Conservation (phyloP, 2,329 filamentous ascomycete genomes). For the Didymella segeticola region DNA sequence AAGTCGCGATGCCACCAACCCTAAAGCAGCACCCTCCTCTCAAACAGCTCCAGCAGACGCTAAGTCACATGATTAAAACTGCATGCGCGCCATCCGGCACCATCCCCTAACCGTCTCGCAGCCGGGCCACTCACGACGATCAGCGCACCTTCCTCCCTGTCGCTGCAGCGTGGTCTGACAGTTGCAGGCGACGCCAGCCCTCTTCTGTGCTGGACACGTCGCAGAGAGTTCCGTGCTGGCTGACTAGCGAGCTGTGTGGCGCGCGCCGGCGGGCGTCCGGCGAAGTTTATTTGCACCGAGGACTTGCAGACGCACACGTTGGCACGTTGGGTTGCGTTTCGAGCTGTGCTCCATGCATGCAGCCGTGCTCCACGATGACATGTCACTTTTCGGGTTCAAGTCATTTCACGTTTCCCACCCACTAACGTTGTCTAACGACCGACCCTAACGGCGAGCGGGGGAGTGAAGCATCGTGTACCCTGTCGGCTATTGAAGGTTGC, state of each 20-base stretch:
- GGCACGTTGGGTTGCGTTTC: background rate
- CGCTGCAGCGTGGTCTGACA: constrained; percentile 15
- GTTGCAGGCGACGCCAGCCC: constrained; percentile 14
- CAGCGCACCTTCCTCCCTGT: background rate
- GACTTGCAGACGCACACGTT: constrained; percentile 8
- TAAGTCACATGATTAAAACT: constrained; percentile 19
- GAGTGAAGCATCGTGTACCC: background rate
- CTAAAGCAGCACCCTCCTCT: background rate
- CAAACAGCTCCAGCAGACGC: background rate
- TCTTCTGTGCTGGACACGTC: background rate
- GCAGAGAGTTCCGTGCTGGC: constrained; percentile 1
- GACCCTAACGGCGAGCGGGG: background rate
- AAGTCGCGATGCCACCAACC: constrained; percentile 1
- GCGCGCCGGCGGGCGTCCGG: constrained; percentile 5
- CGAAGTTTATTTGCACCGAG: constrained; percentile 20
- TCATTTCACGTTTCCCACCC: background rate
- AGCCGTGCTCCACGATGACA: constrained; percentile 11
- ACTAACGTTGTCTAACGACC: background rate
- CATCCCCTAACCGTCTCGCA: background rate
- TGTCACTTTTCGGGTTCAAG: background rate
- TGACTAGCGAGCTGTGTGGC: constrained; percentile 10
- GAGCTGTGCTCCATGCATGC: constrained; percentile 5
- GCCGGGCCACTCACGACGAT: constrained; percentile 13
- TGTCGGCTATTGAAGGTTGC: constrained; percentile 3
- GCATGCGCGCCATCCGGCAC: constrained; percentile 19